Evolutionary conservation across 2,329 filamentous ascomycete genomes (phyloP), one percentile per base, ranked within the genome.

Genomic region (Colletotrichum liriopes): DNA sequence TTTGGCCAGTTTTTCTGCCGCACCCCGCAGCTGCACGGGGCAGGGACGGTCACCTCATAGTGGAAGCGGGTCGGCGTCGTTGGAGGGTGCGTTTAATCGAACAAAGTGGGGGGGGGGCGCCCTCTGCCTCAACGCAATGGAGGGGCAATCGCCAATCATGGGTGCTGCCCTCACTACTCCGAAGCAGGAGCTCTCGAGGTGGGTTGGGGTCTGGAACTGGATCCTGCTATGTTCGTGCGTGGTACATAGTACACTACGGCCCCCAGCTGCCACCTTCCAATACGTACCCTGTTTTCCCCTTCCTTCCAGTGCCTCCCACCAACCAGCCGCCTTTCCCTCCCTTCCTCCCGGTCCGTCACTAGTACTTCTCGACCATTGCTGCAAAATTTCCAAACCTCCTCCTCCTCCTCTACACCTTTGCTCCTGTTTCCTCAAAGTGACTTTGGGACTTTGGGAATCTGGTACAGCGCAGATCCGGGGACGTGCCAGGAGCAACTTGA

Each of bases 401-500:
- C 49, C 41, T 64, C 49, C 61, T 37, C 26, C 37, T 32, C 41
- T 32, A 51, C 59, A 20, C 39, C 29, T 26, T 35, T 47, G 43
- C 41, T 39, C 23, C 47, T 51, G 23, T 63, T 63, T n/a, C 61
- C 45, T 63, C 35, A 14, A 52, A 29, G 45, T 52, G 45, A 41
- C 37, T 64, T 55, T 32, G 23, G 49, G 26, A 55, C 35, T 45
- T 18, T 43, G 61, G 61, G 39, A 51, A 43, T 52, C 45, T 54
- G 49, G 54, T 58, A 59, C 59, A 20, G 29, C 60, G 51, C 43
- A 63, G 65, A 68, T 47, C 43, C 60, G 35, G 58, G 65, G 66
- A 59, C 20, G 45, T 72, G 65, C 45, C 39, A 72, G 65, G 51
- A 72, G 67, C 60, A 29, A 71, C 47, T 63, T 20, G 55, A 16